phyloP scores from a whole-genome alignment of 2,329 filamentous ascomycete species.

The Daldinia sp. region DNA sequence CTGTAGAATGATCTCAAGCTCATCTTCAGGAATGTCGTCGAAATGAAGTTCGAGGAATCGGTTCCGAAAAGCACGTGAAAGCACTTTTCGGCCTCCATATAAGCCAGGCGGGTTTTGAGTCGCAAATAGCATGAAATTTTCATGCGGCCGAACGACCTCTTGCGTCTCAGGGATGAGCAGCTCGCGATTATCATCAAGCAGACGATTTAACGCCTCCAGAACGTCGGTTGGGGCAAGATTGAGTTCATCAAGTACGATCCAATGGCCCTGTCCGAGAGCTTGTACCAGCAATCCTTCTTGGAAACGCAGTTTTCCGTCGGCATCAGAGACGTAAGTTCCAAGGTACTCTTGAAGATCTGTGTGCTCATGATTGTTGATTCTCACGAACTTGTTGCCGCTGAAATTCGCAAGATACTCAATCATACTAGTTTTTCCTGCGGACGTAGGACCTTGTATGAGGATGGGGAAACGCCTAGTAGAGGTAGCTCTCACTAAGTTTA shows the following conservation, averaged over 20 bases:
- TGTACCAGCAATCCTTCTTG: conserved; percentile 95
- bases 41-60: conserved; percentile 97
- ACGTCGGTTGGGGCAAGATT: conserved; percentile 98
- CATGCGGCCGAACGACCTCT: conserved; percentile 89
- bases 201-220: conserved; percentile 91
- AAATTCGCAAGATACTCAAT: conserved; percentile 98
- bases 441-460: conserved; percentile 95
- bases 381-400: conserved; percentile 95
- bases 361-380: conserved; percentile 99
- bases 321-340: conserved; percentile 89
- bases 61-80: conserved; percentile 96
- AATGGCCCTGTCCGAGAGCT: conserved; percentile 91
- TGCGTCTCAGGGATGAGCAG: conserved; percentile 96
- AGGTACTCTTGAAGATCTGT: conserved; percentile 98
- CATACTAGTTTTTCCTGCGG: conserved; percentile 99
- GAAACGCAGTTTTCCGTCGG: conserved; percentile 86
- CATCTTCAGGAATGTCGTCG: conserved; percentile 95
- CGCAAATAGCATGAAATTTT: conserved; percentile 97
- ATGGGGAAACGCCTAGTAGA: conserved; percentile 94
- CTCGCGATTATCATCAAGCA: conserved; percentile 96
- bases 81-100: conserved; percentile 92
- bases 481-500: conserved; percentile 93
- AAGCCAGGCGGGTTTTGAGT: conserved; percentile 97
- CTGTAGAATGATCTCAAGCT: conserved; percentile 91
- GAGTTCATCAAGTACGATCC: conserved; percentile 97